Percentiles rank a stretch among this genome's conserved stretches.
Evolutionary conservation across 148 eudicot species (phyloP).

Genomic region (Dianthus caryophyllus): DNA sequence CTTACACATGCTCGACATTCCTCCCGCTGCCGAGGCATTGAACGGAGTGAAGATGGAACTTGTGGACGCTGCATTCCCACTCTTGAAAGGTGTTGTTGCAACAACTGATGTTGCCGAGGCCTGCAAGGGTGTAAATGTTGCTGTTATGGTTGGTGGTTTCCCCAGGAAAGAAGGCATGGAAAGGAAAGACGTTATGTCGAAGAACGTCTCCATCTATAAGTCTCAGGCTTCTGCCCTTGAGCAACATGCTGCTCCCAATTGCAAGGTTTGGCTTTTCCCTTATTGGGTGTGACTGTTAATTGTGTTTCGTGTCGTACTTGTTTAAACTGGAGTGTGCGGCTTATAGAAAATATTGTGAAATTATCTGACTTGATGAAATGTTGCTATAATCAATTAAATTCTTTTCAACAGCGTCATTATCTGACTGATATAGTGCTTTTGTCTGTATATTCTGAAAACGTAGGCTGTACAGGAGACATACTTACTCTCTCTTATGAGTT

Average conservation of each 20-base stretch:
- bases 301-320: background rate
- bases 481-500: no score
- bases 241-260: constrained; percentile 91
- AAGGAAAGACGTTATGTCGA: constrained; percentile 91
- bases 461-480: no score
- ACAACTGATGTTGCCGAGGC: constrained; percentile 90
- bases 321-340: background rate
- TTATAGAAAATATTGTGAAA: no score
- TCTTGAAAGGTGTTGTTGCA: constrained; percentile 93
- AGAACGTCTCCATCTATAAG: constrained; percentile 91
- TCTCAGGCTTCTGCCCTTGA: constrained; percentile 95
- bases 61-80: constrained; percentile 94
- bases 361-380: background rate
- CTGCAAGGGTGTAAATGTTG: constrained; percentile 82
- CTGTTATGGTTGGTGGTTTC: constrained; percentile 96
- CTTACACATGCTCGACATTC: constrained; percentile 91
- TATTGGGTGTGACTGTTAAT: background rate
- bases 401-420: no score
- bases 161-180: constrained; percentile 99
- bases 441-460: no score
- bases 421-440: no score
- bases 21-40: constrained; percentile 90
- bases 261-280: constrained; percentile 54
- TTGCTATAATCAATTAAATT: background rate
- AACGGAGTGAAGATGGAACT: constrained; percentile 93